These are phyloP conservation scores for Syncephalastrum sp. DNA, from an alignment of 371 early-diverging fungal species.

Conservation along the genomic window DNA sequence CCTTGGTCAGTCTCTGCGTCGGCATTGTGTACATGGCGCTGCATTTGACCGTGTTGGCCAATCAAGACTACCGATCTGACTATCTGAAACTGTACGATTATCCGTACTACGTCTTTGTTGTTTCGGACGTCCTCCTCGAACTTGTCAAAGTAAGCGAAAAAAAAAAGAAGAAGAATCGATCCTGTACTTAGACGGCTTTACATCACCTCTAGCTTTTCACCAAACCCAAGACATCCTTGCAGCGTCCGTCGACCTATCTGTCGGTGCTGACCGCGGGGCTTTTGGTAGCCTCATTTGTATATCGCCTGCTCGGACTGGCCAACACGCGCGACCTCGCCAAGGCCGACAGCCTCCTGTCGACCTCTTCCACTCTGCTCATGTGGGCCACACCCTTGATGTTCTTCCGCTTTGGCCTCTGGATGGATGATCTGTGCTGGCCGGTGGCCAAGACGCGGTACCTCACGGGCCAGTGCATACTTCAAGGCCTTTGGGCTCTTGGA, in stretches of 20 bases:
- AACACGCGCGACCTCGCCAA: conserved; percentile 16
- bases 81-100: conserved; percentile 30
- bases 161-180: too few relatives aligned
- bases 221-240: neutral
- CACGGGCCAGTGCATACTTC: conserved; percentile 28
- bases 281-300: conserved; percentile 18
- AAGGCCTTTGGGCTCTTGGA: conserved; percentile 29
- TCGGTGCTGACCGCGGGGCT: conserved; percentile 21
- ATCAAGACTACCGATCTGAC: conserved; percentile 33
- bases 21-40: conserved; percentile 29
- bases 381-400: conserved; percentile 44
- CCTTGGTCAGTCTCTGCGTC: conserved; percentile 19
- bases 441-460: conserved; percentile 27
- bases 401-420: conserved; percentile 29
- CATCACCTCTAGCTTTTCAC: too few relatives aligned
- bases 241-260: conserved; percentile 27
- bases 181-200: too few relatives aligned
- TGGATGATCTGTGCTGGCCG: conserved; percentile 28
- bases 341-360: conserved; percentile 8
- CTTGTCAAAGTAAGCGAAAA: conserved; percentile 15
- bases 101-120: conserved; percentile 35
- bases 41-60: conserved; percentile 31
- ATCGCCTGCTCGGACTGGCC: conserved; percentile 23
- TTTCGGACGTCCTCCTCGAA: conserved; percentile 33
- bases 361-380: conserved; percentile 23